Percentiles rank a stretch among this genome's conserved stretches.
These are phyloP conservation scores for Achaetomium macrosporum DNA, from an alignment of 2,329 filamentous ascomycete genomes.

Conservation along the genomic window DNA sequence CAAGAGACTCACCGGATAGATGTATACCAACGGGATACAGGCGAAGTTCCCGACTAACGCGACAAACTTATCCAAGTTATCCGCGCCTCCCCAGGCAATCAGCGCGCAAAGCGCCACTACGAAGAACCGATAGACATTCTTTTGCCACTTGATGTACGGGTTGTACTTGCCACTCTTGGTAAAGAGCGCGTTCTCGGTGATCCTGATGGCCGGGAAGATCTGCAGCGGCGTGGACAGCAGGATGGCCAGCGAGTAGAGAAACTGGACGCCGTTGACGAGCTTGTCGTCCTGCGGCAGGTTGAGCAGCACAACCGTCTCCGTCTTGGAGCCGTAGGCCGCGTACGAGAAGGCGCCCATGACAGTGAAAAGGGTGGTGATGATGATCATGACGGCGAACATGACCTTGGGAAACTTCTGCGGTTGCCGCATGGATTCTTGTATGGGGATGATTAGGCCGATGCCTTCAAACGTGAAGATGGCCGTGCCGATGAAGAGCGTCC, in stretches of 20 bases:
- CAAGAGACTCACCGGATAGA: conserved; percentile 78
- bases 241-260: conserved; percentile 97
- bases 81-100: conserved; percentile 88
- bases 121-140: conserved; percentile 93
- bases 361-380: conserved; percentile 86
- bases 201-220: conserved; percentile 95
- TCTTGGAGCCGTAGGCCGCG: conserved; percentile 89
- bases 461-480: conserved; percentile 99
- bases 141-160: conserved; percentile 98
- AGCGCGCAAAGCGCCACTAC: conserved; percentile 79
- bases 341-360: conserved; percentile 92
- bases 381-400: conserved; percentile 84
- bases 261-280: conserved; percentile 91
- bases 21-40: conserved; percentile 93
- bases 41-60: conserved; percentile 94
- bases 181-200: conserved; percentile 91
- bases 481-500: conserved; percentile 97
- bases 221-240: conserved; percentile 90
- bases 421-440: conserved; percentile 93
- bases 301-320: conserved; percentile 91
- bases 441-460: conserved; percentile 94
- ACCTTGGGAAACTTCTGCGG: conserved; percentile 87
- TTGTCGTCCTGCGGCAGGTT: conserved; percentile 95
- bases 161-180: conserved; percentile 95
- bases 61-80: conserved; percentile 95